phyloP scores from a whole-genome alignment of 768 basidiomycete genomes.

The Chlorophyllum brunneum region DNA sequence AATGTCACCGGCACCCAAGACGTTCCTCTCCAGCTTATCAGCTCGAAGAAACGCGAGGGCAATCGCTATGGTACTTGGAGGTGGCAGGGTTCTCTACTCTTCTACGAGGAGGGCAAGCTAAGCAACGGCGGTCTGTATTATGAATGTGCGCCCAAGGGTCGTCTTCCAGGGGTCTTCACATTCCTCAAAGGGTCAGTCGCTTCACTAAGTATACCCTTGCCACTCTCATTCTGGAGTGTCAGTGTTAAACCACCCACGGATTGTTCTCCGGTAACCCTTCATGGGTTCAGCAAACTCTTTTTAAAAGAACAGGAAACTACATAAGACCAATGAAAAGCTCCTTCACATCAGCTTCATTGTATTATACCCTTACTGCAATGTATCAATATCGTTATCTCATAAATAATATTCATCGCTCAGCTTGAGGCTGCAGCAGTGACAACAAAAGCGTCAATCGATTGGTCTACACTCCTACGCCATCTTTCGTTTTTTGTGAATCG shows the following conservation, averaged over 20 bases:
- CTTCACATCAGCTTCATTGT: not conserved
- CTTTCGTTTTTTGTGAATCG: conserved; percentile 42
- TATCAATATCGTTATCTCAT: conserved; percentile 12
- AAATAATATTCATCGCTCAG: conserved; percentile 4
- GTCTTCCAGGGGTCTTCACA: conserved; percentile 44
- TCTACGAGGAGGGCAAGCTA: conserved; percentile 47
- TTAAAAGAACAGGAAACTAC: not conserved
- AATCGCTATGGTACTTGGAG: conserved; percentile 45
- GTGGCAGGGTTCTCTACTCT: conserved; percentile 54
- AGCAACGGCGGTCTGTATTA: conserved; percentile 22
- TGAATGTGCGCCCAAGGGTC: conserved; percentile 18
- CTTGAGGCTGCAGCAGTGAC: conserved; percentile 14
- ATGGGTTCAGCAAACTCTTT: conserved; percentile 25
- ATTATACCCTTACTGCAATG: conserved; percentile 3
- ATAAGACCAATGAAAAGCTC: not conserved
- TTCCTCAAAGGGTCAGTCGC: conserved; percentile 40
- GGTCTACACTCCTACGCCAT: conserved; percentile 27
- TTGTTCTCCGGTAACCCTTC: conserved; percentile 34
- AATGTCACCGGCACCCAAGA: conserved; percentile 43
- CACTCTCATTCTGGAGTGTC: not conserved
- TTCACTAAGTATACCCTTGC: not conserved
- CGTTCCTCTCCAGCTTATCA: conserved; percentile 45
- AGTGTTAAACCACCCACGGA: conserved; percentile 26
- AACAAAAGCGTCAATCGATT: no score
- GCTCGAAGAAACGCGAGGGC: conserved; percentile 34